Evolutionary conservation across 1,139 yeast genomes (phyloP).

Genomic region (Yamadazyma buinensis): DNA sequence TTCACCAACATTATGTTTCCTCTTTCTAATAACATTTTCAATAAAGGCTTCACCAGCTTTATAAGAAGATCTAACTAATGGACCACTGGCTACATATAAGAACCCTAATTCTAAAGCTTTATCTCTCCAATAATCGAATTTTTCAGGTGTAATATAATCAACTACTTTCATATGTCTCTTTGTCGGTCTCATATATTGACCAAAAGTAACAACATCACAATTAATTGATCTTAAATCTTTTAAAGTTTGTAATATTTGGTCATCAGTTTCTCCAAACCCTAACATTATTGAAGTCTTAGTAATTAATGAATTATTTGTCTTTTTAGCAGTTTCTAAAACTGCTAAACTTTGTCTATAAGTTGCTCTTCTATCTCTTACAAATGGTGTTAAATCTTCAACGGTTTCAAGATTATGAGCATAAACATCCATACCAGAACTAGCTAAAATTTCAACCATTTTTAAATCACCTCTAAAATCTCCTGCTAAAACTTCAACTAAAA

Average conservation of each 20-base stretch:
- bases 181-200: conserved; percentile 99
- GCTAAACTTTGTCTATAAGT: conserved; percentile 84
- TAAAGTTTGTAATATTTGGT: conserved; percentile 73
- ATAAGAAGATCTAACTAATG: conserved; percentile 92
- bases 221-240: conserved; percentile 66
- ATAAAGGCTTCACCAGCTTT: conserved; percentile 98
- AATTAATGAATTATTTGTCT: conserved; percentile 66
- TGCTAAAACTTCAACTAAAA: conserved; percentile 86
- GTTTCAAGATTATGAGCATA: conserved; percentile 98
- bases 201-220: conserved; percentile 96
- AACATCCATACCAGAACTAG: conserved; percentile 86
- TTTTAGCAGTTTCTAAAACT: conserved; percentile 78
- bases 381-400: conserved; percentile 92
- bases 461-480: conserved; percentile 95
- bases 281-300: conserved; percentile 96
- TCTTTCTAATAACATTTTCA: conserved; percentile 85
- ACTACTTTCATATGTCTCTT: conserved; percentile 98
- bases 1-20: conserved; percentile 52
- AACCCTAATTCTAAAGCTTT: conserved; percentile 88
- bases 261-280: conserved; percentile 96
- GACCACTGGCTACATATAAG: conserved; percentile 95
- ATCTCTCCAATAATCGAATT: conserved; percentile 90
- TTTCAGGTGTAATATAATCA: conserved; percentile 91
- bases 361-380: conserved; percentile 94
- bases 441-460: conserved; percentile 75